Conservation (phyloP, 768 basidiomycete species). For the Hypholoma fasciculare region DNA sequence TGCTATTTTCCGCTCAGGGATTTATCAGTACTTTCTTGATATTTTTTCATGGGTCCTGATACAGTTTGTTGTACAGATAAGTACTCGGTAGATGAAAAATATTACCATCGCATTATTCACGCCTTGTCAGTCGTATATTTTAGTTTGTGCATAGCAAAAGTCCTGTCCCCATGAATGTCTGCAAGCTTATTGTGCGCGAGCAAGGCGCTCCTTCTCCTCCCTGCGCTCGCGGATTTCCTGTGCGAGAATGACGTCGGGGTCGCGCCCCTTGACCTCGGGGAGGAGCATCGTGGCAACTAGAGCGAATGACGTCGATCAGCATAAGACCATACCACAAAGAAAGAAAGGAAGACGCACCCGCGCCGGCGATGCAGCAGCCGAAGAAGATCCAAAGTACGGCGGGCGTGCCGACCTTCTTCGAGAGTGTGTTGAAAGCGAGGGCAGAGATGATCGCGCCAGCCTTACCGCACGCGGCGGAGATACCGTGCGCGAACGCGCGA, state of each 20-base stretch:
- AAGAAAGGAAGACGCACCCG: conserved; percentile 21
- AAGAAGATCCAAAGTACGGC: conserved; percentile 76
- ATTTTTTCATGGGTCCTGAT: no score
- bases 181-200: no score
- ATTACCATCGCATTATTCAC: no score
- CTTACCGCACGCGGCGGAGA: conserved; percentile 75
- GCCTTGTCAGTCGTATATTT: no score
- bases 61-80: no score
- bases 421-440: conserved; percentile 69
- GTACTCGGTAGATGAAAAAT: no score
- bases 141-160: no score
- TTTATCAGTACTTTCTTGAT: no score
- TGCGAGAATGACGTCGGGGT: conserved; percentile 35
- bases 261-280: conserved; percentile 40
- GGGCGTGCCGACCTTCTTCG: conserved; percentile 60
- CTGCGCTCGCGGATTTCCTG: conserved; percentile 27
- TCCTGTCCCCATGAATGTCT: no score
- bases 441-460: conserved; percentile 76
- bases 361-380: conserved; percentile 60
- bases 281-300: conserved; percentile 34
- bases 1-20: no score
- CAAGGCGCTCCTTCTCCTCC: neutral
- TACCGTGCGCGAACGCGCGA: conserved; percentile 72
- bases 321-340: neutral
- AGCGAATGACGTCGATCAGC: neutral